Evolutionary conservation across 345 rosid genomes (phyloP), one percentile per base, ranked within the genome.

Genomic region (Firmiana major): DNA sequence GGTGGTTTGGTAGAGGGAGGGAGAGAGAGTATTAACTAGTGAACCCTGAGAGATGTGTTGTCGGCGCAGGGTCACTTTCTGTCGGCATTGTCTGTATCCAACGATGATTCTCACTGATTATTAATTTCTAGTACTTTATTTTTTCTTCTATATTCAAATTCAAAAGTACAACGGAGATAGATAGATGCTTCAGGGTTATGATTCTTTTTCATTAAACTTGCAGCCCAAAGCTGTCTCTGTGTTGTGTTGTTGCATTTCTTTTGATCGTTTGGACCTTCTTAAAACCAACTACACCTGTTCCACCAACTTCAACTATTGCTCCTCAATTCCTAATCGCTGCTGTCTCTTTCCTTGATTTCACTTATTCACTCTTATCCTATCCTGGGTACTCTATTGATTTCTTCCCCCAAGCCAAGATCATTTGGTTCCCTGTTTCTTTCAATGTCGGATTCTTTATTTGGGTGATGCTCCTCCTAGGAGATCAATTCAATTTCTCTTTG

Each of bases 1-100:
- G 66, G 57, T 72, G 55, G 81, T 63, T 80, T 81, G 84, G 66
- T 68, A 21, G 28, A 21, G 59, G 7, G 24, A 54, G 59, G 9
- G 28, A 21, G 59, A n/a, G 24, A 54, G 59, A 54, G 59, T 6
- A 71, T 46, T 9, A 59, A 28, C 19, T 60, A 77, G 64, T 62
- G 19, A 57, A 68, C n/a, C 62, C 71, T 42, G 78, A 80, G 75
- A 19, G 74, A 75, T 65, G 84, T 74, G 89, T 84, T 87, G 92
- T 90, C 94, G 92, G 98, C 85, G 91, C 84, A 60, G 82, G 83
- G 91, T 88, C 92, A 84, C 93, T 93, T 89, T 89, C 93, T 89
- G 94, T 93, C 94, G 90, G 92, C 93, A 90, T 88, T 88, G 93
- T 88, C 91, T 84, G 88, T 88, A 85, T 91, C 90, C 87, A 88